phyloP scores from a whole-genome alignment of 805 yeast genomes.

The Candida awuae region DNA sequence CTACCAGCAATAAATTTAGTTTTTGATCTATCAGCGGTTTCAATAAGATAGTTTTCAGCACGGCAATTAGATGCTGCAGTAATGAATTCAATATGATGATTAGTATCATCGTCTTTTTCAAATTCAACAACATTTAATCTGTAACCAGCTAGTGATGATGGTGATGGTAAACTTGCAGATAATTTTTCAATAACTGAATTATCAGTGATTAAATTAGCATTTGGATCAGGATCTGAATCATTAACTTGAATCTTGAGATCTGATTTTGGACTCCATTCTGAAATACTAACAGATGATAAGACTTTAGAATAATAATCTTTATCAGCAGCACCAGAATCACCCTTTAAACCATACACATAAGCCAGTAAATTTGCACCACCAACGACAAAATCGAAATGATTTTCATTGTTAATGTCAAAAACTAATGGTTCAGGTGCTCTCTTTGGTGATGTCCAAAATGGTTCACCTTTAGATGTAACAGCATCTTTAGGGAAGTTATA shows the following conservation, averaged over 20 bases:
- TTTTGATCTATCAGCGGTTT: slow-evolving; percentile 78
- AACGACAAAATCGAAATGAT: slow-evolving; percentile 75
- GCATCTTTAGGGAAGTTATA: slow-evolving; percentile 96
- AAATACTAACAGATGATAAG: slow-evolving; percentile 40
- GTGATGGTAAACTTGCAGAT: slow-evolving; percentile 78
- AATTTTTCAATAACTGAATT: slow-evolving; percentile 58
- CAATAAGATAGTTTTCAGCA: slow-evolving; percentile 85
- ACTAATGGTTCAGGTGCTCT: slow-evolving; percentile 85
- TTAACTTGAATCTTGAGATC: slow-evolving; percentile 75
- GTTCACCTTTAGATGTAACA: slow-evolving; percentile 78
- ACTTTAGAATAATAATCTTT: slow-evolving; percentile 45
- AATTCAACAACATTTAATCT: slow-evolving; percentile 85
- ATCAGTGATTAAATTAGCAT: slow-evolving; percentile 44
- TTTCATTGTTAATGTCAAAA: slow-evolving; percentile 66
- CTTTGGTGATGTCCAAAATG: slow-evolving; percentile 97
- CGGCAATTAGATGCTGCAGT: slow-evolving; percentile 94
- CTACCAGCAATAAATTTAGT: slow-evolving; percentile 98
- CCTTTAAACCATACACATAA: slow-evolving; percentile 80
- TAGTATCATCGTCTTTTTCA: slow-evolving; percentile 96
- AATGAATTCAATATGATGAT: slow-evolving; percentile 94
- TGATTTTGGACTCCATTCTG: slow-evolving; percentile 67
- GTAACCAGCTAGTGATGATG: slow-evolving; percentile 82
- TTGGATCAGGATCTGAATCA: slow-evolving; percentile 86
- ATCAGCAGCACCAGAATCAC: slow-evolving; percentile 47
- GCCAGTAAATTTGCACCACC: slow-evolving; percentile 93